A percentile compares a stretch with the other conserved stretches of the same genome.
phyloP scores from a whole-genome alignment of 2,329 filamentous ascomycete species.

The Rosellinia necatrix region DNA sequence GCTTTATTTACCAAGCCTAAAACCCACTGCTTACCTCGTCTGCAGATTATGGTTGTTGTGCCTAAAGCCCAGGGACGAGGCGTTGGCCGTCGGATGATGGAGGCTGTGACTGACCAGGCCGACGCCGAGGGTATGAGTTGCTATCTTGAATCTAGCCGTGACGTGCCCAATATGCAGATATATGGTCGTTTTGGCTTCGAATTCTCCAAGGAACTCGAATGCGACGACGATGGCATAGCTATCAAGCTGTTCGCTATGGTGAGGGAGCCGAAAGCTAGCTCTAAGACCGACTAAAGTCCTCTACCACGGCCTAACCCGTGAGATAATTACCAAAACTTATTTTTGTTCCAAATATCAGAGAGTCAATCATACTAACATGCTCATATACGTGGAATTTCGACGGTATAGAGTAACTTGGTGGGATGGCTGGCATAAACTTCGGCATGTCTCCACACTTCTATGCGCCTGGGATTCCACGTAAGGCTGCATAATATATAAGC shows the following conservation, averaged over 20 bases:
- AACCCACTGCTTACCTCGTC: slow-evolving; percentile 1
- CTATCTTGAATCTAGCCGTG: slow-evolving; percentile 73
- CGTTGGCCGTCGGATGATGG: slow-evolving; percentile 67
- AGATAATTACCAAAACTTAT: neutral
- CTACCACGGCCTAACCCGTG: neutral
- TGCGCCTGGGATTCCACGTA: no score
- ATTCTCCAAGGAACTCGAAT: slow-evolving; percentile 67
- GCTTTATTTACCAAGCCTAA: neutral
- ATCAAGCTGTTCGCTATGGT: slow-evolving; percentile 53
- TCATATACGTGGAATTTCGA: no score
- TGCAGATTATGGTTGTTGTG: slow-evolving; percentile 66
- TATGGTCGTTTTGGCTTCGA: slow-evolving; percentile 73
- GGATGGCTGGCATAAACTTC: no score
- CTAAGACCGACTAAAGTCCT: slow-evolving; percentile 23
- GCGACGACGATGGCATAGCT: slow-evolving; percentile 63
- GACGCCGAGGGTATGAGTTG: slow-evolving; percentile 68
- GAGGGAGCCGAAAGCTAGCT: slow-evolving; percentile 44
- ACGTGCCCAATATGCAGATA: slow-evolving; percentile 70
- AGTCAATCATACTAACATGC: no score
- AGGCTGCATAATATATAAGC: no score
- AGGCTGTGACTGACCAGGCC: slow-evolving; percentile 64
- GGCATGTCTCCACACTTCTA: no score
- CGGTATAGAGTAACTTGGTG: no score
- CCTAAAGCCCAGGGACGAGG: slow-evolving; percentile 69
- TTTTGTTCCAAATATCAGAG: neutral